Base-by-base conservation (phyloP, 1,139 yeast genomes). In the Meyerozyma elateridarum region DNA sequence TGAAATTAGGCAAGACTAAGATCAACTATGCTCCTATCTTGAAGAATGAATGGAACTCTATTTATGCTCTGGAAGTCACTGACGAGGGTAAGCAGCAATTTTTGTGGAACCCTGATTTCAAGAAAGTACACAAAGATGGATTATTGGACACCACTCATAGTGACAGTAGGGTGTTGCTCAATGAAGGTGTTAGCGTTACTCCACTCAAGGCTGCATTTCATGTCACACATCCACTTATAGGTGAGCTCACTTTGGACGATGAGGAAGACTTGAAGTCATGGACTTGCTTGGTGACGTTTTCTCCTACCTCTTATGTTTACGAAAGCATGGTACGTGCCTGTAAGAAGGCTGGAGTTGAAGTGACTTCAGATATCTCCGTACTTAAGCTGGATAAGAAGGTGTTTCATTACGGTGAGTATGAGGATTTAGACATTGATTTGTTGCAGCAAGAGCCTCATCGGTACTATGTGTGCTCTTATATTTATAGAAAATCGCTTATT, bases 401-500 rank as follows among this genome's bases (percentile, higher is more conserved):
- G 1, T 78, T 88, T 46, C 95, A 88, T 42, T 88, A 76, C 51
- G 91, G 87, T 9, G 97, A 91, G 35, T 91, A 91, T 52, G 98
- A 91, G 53, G 89, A 85, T 35, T 59, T 89, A 16, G 85, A 89
- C 49, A 73, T 88, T 46, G 96, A 88, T 48, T 51, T 75, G 25
- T 59, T 73, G 40, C 49, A 61, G 9, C 49, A 54, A 12, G 56
- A 61, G 22, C 51, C 62, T 0, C 12, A 40, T 4, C 60, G 67
- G 19, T 89, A 87, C 55, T 64, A 78, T 38, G 70, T 83, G 2
- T 87, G 93, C 40, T 79, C 96, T 2, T 89, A 85, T 54, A 76
- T 88, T 27, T 89, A 84, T 48, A 53, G 95, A 45, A 91, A 91
- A 54, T 95, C 91, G 0, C 61, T 91, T 35, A 91, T 91, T 32